These are phyloP conservation scores for Pseudogymnoascus sp. DNA, from an alignment of 2,329 filamentous ascomycete genomes.

Conservation along the genomic window DNA sequence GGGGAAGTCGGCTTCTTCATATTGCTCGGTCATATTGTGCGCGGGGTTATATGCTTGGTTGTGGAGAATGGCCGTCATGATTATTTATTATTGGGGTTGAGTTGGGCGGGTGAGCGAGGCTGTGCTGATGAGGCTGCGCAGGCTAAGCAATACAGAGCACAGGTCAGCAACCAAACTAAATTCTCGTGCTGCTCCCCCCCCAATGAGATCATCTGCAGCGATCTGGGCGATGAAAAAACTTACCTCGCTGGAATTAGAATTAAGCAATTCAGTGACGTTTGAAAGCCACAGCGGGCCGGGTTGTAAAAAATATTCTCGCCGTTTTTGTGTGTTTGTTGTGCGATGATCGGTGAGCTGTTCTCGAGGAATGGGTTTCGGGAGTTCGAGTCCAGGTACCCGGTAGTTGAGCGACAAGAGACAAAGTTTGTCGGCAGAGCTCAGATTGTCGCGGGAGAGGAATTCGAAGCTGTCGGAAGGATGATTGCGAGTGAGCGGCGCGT, in stretches of 20 bases:
- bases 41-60: not conserved
- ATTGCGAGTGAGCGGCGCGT: not conserved
- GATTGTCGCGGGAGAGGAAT: not conserved
- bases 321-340: not conserved
- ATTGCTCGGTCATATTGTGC: not conserved
- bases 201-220: not conserved
- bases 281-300: not conserved
- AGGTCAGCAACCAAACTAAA: not conserved
- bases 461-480: not conserved
- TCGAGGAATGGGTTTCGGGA: not conserved
- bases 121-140: constrained; percentile 5
- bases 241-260: not conserved
- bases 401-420: not conserved
- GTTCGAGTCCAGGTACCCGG: not conserved
- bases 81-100: not conserved
- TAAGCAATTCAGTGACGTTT: not conserved
- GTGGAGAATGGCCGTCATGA: constrained; percentile 7
- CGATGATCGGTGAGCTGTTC: not conserved
- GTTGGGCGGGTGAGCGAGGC: not conserved
- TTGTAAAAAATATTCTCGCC: not conserved
- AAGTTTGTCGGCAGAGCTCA: not conserved
- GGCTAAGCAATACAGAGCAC: not conserved
- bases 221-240: not conserved
- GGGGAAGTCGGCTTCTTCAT: constrained; percentile 1
- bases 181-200: not conserved